Base-by-base conservation (phyloP, 148 eudicot genomes). In the Bassia scoparia region DNA sequence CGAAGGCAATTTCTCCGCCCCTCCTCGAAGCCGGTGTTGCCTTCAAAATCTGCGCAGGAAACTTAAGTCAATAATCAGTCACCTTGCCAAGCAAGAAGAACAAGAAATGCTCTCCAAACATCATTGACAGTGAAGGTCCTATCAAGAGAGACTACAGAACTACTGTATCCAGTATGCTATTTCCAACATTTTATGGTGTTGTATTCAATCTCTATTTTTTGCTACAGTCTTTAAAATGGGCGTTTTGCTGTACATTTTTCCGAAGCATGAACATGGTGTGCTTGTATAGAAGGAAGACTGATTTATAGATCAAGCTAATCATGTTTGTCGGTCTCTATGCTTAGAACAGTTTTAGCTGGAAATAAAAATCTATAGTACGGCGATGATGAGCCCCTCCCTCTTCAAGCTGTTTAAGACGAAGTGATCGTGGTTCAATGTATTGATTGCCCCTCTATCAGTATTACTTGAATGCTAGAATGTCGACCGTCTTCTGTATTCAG, bases 51-150 rank as follows among this genome's bases (percentile, higher is more conserved):
- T 26, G 65, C 34, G 70, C 58, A 34, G 82, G 41, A 70, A 80
- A 64, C 61, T 59, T 29, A 75, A 75, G 69, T 7, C 68, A 17
- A 35, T 75, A 56, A n/a, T 61, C 78, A 54, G 48, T 62, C 65
- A 63, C 49, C 4, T 48, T 46, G 27, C 55, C 21, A 31, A 56
- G 66, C 48, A 83, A 69, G 80, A 86, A 74, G 59, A 72, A 46
- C 81, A 81, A 3, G 86, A 81, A 86, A 86, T 73, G 68, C 84
- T 83, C 85, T 59, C 85, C 85, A 9, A 81, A 83, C 77, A 79
- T 83, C 67, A 80, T 81, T 81, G 66, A 72, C 33, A 70, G 44
- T 65, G 33, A 61, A 46, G 0, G 62, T 23, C 33, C 24, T 60
- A 58, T 48, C 41, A 30, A 33, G 70, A 69, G 67, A 41, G 33